A percentile compares a stretch with the other conserved stretches of the same genome.
Conservation (phyloP, 202 grass and related monocot genomes). For the Digitaria exilis region DNA sequence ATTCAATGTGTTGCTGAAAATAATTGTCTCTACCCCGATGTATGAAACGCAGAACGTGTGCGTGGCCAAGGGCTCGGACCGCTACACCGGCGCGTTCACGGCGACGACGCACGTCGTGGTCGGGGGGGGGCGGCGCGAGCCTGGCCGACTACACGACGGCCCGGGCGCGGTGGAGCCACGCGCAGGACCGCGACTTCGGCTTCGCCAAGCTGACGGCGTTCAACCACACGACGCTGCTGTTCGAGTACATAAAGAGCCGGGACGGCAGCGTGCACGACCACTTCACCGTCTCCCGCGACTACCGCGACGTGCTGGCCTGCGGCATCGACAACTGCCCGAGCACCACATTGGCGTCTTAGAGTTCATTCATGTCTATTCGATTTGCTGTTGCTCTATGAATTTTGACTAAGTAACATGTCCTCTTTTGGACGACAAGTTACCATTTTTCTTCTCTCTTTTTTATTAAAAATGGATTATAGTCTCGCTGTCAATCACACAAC, state of each 20-base stretch:
- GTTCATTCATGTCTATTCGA: not conserved
- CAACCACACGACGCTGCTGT: constrained; percentile 80
- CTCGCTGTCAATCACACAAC: no score
- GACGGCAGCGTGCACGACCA: constrained; percentile 72
- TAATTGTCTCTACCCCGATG: not conserved
- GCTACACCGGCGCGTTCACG: constrained; percentile 69
- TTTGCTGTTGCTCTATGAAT: not conserved
- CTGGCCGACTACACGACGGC: constrained; percentile 57
- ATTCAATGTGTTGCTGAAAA: not conserved
- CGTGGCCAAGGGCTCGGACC: constrained; percentile 62
- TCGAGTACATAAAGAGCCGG: constrained; percentile 92
- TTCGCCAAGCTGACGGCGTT: constrained; percentile 84
- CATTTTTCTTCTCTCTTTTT: no score
- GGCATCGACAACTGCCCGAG: constrained; percentile 61
- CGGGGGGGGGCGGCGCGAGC: constrained; percentile 81
- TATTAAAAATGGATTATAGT: no score
- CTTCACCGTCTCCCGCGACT: constrained; percentile 83
- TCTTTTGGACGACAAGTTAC: not conserved
- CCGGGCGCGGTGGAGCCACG: constrained; percentile 68
- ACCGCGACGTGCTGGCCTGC: constrained; percentile 72
- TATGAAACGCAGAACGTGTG: constrained; percentile 61
- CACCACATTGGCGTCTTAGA: constrained; percentile 49
- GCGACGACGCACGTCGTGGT: constrained; percentile 90
- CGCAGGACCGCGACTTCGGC: constrained; percentile 74
- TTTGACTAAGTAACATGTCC: not conserved